Evolutionary conservation across 495 filamentous ascomycete genomes (phyloP).

Genomic region (Penicillium tannophilum): DNA sequence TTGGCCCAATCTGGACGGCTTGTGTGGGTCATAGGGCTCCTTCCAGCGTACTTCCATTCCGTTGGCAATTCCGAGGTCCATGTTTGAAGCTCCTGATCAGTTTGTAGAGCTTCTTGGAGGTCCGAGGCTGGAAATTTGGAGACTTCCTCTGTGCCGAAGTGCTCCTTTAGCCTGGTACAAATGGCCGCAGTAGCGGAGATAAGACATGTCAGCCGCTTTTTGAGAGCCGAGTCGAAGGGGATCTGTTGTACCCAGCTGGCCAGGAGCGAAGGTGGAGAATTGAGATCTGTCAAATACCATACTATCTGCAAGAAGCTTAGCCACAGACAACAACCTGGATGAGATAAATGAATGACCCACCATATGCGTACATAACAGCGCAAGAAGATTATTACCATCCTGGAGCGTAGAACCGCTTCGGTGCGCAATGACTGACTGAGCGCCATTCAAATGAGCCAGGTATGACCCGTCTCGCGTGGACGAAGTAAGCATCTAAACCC

Average conservation of each 20-base stretch:
- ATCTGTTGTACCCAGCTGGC: conserved; percentile 13
- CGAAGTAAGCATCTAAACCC: conserved; percentile 14
- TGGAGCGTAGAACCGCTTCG: conserved; percentile 5
- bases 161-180: conserved; percentile 1
- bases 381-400: conserved; percentile 11
- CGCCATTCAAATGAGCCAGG: conserved; percentile 18
- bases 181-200: conserved; percentile 4
- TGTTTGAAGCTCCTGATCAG: conserved; percentile 2
- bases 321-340: neutral
- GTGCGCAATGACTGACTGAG: conserved; percentile 16
- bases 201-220: conserved; percentile 5
- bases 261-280: conserved; percentile 2
- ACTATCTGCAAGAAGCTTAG: conserved; percentile 3
- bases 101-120: neutral
- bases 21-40: neutral
- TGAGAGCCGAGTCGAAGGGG: conserved; percentile 5
- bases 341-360: neutral
- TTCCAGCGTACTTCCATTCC: neutral
- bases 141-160: neutral
- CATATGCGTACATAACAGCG: conserved; percentile 16
- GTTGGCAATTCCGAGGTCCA: conserved; percentile 1
- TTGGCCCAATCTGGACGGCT: conserved; percentile 8
- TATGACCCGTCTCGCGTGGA: conserved; percentile 15
- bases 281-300: conserved; percentile 10
- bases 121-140: neutral